phyloP scores from a whole-genome alignment of 352 stramenopile genomes.

The Globisporangium cederbergense region DNA sequence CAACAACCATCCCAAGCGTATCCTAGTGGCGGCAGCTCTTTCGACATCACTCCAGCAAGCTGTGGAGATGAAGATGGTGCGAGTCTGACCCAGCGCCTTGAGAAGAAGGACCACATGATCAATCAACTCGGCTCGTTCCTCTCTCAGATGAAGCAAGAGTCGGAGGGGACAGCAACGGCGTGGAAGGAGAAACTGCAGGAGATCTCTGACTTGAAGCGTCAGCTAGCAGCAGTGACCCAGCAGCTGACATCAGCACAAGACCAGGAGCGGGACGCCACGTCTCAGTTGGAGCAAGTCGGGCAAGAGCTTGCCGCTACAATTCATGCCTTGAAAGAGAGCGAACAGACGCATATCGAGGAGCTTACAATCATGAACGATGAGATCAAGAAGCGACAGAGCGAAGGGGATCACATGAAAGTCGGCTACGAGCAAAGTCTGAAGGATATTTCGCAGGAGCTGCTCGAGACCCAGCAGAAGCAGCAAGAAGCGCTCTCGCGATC shows the following conservation, averaged over 20 bases:
- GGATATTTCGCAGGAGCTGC: conserved; percentile 28
- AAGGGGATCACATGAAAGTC: conserved; percentile 28
- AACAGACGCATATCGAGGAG: conserved; percentile 43
- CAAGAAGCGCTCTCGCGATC: conserved; percentile 15
- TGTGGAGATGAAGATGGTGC: conserved; percentile 16
- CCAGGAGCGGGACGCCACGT: conserved; percentile 28
- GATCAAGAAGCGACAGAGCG: conserved; percentile 38
- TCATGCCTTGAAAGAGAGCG: conserved; percentile 26
- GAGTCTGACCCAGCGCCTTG: conserved; percentile 26
- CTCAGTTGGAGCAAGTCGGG: conserved; percentile 31
- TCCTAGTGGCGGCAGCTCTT: too few species aligned
- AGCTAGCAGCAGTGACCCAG: conserved; percentile 31
- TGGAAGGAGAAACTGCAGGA: conserved; percentile 67
- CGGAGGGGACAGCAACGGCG: conserved; percentile 45
- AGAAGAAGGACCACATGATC: conserved; percentile 70
- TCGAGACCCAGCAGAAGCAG: conserved; percentile 25
- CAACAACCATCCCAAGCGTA: conserved; percentile 2
- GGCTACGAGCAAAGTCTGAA: conserved; percentile 35
- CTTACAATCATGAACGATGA: conserved; percentile 62
- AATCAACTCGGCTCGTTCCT: conserved; percentile 65
- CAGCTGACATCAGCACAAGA: conserved; percentile 35
- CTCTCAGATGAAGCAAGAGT: conserved; percentile 71
- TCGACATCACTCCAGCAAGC: not conserved
- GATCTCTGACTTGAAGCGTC: conserved; percentile 39
- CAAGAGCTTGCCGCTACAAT: conserved; percentile 35